A percentile compares a stretch with the other conserved stretches of the same genome.
Conservation (phyloP, 75 land plant species). For the Cunninghamia lanceolata region DNA sequence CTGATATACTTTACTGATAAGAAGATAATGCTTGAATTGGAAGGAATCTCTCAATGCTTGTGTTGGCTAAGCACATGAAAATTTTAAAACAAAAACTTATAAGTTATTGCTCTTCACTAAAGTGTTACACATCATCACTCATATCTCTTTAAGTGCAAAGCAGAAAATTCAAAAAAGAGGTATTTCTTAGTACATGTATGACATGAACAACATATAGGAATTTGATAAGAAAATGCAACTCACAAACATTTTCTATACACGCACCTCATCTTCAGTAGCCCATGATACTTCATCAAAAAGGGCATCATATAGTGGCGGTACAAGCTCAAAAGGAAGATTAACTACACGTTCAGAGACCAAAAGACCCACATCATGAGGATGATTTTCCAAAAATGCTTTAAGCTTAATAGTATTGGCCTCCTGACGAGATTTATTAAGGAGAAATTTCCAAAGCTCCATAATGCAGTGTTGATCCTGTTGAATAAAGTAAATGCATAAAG, state of each 20-base stretch:
- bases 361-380: slow-evolving; percentile 69
- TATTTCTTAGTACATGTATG: background rate
- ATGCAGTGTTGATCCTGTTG: slow-evolving; percentile 67
- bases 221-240: background rate
- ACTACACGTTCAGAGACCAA: slow-evolving; percentile 74
- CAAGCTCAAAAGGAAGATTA: slow-evolving; percentile 76
- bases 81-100: background rate
- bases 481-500: background rate
- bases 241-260: background rate
- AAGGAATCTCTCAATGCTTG: slow-evolving; percentile 63
- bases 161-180: background rate
- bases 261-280: slow-evolving; percentile 99
- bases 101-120: background rate
- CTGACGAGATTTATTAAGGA: slow-evolving; percentile 39
- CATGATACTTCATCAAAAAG: slow-evolving; percentile 91
- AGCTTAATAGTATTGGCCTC: slow-evolving; percentile 27
- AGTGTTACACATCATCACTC: background rate
- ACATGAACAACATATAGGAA: background rate
- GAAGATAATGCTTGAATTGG: slow-evolving; percentile 63
- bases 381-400: slow-evolving; percentile 41
- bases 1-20: slow-evolving; percentile 63
- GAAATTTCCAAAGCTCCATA: slow-evolving; percentile 50
- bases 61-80: slow-evolving; percentile 54
- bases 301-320: slow-evolving; percentile 77
- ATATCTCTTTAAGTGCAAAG: background rate